Evolutionary conservation across 768 basidiomycete species (phyloP).

Genomic region (button mushroom (Agaricus bisporus)): DNA sequence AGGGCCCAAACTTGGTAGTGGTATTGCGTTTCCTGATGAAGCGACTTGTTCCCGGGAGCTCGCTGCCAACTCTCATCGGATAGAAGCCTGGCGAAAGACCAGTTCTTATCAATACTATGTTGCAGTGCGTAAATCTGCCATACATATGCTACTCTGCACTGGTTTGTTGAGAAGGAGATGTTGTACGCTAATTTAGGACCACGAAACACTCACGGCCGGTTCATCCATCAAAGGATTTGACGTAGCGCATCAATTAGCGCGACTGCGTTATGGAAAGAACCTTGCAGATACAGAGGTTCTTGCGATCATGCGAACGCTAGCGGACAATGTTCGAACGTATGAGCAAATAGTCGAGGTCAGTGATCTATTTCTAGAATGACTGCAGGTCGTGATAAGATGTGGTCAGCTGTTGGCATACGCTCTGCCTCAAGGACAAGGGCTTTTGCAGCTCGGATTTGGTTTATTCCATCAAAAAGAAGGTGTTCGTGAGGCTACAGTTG

Average conservation of each 20-base stretch:
- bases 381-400: neutral
- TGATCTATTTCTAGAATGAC: neutral
- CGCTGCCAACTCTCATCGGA: conserved; percentile 68
- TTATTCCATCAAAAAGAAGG: conserved; percentile 82
- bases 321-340: conserved; percentile 68
- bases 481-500: conserved; percentile 75
- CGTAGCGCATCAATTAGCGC: conserved; percentile 76
- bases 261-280: conserved; percentile 68
- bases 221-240: conserved; percentile 78
- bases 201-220: conserved; percentile 43
- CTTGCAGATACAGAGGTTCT: conserved; percentile 71
- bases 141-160: neutral
- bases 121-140: conserved; percentile 35
- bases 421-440: conserved; percentile 71
- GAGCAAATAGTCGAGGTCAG: conserved; percentile 86
- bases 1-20: conserved; percentile 63
- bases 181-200: conserved; percentile 49
- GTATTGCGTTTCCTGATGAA: conserved; percentile 77
- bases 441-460: conserved; percentile 82
- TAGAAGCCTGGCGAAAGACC: conserved; percentile 91
- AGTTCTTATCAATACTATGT: conserved; percentile 71
- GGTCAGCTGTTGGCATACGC: conserved; percentile 67
- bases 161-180: conserved; percentile 8
- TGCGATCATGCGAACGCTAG: conserved; percentile 68
- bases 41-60: conserved; percentile 60